Evolutionary conservation across 139 green algal genomes (phyloP), one percentile per base, ranked within the genome.

Genomic region (Spirogloea muscicola): DNA sequence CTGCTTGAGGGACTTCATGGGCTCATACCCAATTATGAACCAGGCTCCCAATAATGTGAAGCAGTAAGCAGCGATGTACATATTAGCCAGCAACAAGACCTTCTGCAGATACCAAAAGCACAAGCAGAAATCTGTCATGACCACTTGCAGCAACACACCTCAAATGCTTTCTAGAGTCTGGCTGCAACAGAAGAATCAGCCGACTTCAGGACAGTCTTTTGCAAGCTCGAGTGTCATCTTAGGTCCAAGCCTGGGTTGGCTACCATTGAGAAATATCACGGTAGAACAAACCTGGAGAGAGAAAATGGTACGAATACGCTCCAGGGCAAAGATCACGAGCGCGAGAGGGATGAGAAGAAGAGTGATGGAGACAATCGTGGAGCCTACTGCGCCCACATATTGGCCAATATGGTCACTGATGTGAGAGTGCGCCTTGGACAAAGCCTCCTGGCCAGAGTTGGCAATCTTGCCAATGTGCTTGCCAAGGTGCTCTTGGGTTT

Each of bases 1-100:
- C 31, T 36, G 44, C 34, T 77, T 36, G 1, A 80, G 63, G 13
- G 31, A 48, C 21, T 48, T 62, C 72, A 80, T 77, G 10, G 72
- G 72, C 72, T 80, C 72, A 34, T 33, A 61, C 37, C 52, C 48
- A 9, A 80, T 80, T 16, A 80, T 29, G 61, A 77, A 25, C 36
- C 48, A 66, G 9, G 63, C 36, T 7, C 49, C 16, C 13, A 80
- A 18, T 9, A 80, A 62, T 38, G 43, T 38, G 34, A 77, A 13
- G 37, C 46, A 76, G 72, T 80, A 80, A 0, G 48, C 10, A 41
- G 68, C 21, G 6, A 80, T 34, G 60, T 72, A 80, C 2, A 74
- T 31, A 51, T 80, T 58, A 10, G 44, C 46, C 1, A 80, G 33
- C 10, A 65, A 62, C 16, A 80, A n/a, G 18, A 46, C 58, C 29